Conservation (phyloP, 1,139 yeast genomes). For the Geotrichum armillariae region DNA sequence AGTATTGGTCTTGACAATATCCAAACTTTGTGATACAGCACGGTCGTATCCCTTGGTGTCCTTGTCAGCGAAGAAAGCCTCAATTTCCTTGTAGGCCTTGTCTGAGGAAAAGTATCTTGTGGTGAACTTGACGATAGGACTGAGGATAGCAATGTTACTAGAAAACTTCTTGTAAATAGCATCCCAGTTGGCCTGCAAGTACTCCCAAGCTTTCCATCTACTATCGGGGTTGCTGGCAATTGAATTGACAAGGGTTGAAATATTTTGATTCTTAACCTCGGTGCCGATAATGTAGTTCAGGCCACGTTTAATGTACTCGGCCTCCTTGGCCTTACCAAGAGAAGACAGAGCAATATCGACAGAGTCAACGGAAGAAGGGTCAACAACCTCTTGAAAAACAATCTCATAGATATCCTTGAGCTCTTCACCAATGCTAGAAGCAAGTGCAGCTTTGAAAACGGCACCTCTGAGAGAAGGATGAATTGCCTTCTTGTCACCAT, state of each 20-base stretch:
- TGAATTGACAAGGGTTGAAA: slow-evolving; percentile 56
- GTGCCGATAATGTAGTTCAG: slow-evolving; percentile 45
- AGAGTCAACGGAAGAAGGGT: slow-evolving; percentile 65
- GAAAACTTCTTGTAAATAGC: slow-evolving; percentile 50
- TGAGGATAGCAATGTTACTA: slow-evolving; percentile 60
- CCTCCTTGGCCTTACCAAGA: slow-evolving; percentile 55
- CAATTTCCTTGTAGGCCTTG: slow-evolving; percentile 48
- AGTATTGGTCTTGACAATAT: slow-evolving; percentile 32
- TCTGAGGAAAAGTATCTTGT: slow-evolving; percentile 49
- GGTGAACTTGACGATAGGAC: slow-evolving; percentile 55
- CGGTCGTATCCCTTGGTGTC: slow-evolving; percentile 48
- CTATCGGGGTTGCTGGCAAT: slow-evolving; percentile 53
- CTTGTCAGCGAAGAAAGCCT: slow-evolving; percentile 52
- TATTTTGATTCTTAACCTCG: slow-evolving; percentile 67
- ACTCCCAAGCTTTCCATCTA: slow-evolving; percentile 55
- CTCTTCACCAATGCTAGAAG: slow-evolving; percentile 42
- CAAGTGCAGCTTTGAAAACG: slow-evolving; percentile 53
- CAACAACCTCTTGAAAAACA: slow-evolving; percentile 50
- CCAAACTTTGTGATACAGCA: slow-evolving; percentile 37
- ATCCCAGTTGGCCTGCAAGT: slow-evolving; percentile 55
- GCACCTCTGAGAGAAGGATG: slow-evolving; percentile 59
- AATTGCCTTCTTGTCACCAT: slow-evolving; percentile 41
- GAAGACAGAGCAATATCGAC: slow-evolving; percentile 65
- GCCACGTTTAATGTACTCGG: slow-evolving; percentile 42
- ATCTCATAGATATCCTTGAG: slow-evolving; percentile 47